phyloP scores from a whole-genome alignment of 176 grass and related monocot genomes.

The Coix lacrymajobi region DNA sequence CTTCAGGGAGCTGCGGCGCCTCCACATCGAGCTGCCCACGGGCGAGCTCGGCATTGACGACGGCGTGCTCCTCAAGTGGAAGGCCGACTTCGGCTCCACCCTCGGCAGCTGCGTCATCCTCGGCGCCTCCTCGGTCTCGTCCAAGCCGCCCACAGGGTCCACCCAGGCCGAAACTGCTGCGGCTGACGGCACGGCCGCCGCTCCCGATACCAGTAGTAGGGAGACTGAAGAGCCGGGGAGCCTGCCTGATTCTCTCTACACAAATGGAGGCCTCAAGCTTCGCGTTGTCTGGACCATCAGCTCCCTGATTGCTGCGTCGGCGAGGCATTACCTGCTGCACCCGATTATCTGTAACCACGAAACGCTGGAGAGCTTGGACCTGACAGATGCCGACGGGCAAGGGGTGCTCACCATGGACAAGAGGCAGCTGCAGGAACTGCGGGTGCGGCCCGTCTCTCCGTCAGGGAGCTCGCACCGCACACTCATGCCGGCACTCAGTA shows the following conservation, averaged over 20 bases:
- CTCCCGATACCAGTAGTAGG: constrained; percentile 16
- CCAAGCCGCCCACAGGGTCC: not conserved
- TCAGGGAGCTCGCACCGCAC: constrained; percentile 67
- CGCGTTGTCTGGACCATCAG: no score
- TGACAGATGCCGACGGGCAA: no score
- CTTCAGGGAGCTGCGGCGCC: constrained; percentile 74
- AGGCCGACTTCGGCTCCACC: constrained; percentile 77
- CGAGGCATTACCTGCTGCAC: no score
- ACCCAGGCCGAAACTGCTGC: not conserved
- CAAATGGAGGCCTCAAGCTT: no score
- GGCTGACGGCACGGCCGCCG: not conserved
- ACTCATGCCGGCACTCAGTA: constrained; percentile 72
- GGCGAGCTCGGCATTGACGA: constrained; percentile 84
- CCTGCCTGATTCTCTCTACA: constrained; percentile 68
- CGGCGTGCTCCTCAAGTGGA: constrained; percentile 88
- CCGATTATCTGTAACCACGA: no score
- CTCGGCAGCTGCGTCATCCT: constrained; percentile 78
- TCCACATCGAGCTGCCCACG: constrained; percentile 75
- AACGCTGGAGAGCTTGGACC: no score
- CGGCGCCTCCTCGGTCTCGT: constrained; percentile 56
- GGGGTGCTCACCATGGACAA: no score
- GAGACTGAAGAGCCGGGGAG: constrained; percentile 35
- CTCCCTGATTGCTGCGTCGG: no score
- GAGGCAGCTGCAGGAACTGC: no score
- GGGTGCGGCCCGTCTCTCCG: constrained; percentile 46